Conservation (phyloP, 2,329 filamentous ascomycete genomes). For the Clonostachys sp. region DNA sequence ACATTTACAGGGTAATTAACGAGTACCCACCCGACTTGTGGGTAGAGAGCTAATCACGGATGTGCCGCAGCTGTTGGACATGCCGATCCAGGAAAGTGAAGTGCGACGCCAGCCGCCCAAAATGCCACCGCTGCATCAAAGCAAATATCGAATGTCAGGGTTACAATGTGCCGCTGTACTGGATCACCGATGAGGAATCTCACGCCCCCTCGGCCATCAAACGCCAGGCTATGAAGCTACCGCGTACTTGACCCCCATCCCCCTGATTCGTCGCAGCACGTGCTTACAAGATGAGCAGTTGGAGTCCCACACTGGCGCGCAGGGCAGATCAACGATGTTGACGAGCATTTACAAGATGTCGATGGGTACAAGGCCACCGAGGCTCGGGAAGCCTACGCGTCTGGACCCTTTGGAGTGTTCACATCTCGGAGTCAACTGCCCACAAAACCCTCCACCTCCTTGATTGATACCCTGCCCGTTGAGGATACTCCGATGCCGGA, state of each 20-base stretch:
- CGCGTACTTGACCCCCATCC: background rate
- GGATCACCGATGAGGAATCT: conserved; percentile 2
- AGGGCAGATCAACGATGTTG: background rate
- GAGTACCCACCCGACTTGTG: too few relatives aligned
- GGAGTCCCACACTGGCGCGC: too few relatives aligned
- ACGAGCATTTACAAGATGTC: conserved; percentile 1
- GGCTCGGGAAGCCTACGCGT: background rate
- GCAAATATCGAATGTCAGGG: conserved; percentile 2
- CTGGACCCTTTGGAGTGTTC: conserved; percentile 4
- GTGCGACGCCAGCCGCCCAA: background rate
- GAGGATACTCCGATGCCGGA: too few relatives aligned
- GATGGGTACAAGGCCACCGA: background rate
- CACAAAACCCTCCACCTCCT: too few relatives aligned
- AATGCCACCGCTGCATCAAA: conserved; percentile 1
- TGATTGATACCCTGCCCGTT: too few relatives aligned
- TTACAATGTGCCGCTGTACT: conserved; percentile 4
- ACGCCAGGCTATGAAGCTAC: conserved; percentile 5
- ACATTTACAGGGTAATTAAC: too few relatives aligned
- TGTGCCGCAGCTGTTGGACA: conserved; percentile 4
- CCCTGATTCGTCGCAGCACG: too few relatives aligned
- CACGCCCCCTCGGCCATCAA: conserved; percentile 3
- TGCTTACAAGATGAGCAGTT: too few relatives aligned
- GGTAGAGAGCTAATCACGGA: too few relatives aligned
- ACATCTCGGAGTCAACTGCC: background rate
- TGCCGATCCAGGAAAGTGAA: conserved; percentile 7